Evolutionary conservation across 106 monocot genomes (phyloP).

Genomic region (Alisma plantagoaquatica): DNA sequence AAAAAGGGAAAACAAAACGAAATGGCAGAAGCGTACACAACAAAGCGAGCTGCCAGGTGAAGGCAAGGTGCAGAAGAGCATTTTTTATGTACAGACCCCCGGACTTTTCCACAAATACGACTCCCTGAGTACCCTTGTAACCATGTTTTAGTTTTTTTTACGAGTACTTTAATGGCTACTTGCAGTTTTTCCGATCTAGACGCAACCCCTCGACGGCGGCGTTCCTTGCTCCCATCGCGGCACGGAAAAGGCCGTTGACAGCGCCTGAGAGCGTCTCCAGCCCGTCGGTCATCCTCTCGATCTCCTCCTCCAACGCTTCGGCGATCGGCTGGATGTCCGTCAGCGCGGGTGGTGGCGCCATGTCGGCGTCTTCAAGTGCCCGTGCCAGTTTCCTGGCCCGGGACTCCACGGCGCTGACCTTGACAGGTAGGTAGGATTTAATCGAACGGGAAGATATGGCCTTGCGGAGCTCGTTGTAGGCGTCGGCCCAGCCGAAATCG

Average conservation of each 20-base stretch:
- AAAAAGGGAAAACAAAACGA: too few relatives aligned
- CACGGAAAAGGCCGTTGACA: slow-evolving; percentile 41
- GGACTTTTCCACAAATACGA: too few relatives aligned
- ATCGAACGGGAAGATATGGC: slow-evolving; percentile 9
- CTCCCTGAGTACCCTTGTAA: too few relatives aligned
- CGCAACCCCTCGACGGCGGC: slow-evolving; percentile 36
- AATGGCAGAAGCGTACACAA: too few relatives aligned
- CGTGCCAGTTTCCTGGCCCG: slow-evolving; percentile 14
- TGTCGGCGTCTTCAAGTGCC: slow-evolving; percentile 9
- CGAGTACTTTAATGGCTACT: too few relatives aligned
- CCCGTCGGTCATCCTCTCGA: slow-evolving; percentile 34
- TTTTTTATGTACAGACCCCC: too few relatives aligned
- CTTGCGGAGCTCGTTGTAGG: slow-evolving; percentile 28
- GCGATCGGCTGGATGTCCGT: background rate
- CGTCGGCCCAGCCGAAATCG: slow-evolving; percentile 39
- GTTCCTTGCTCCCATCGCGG: slow-evolving; percentile 28
- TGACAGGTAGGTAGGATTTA: slow-evolving; percentile 2
- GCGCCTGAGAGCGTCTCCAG: slow-evolving; percentile 29
- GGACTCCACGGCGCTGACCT: slow-evolving; percentile 21
- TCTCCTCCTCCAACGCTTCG: slow-evolving; percentile 18
- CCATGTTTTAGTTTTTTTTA: too few relatives aligned
- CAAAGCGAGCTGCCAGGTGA: too few relatives aligned
- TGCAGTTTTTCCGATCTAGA: slow-evolving; percentile 21
- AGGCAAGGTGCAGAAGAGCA: too few relatives aligned
- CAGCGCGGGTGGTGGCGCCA: background rate